A percentile compares a stretch with the other conserved stretches of the same genome.
These are phyloP conservation scores for Boeremia exigua DNA, from an alignment of 2,329 filamentous ascomycete species.

Conservation along the genomic window DNA sequence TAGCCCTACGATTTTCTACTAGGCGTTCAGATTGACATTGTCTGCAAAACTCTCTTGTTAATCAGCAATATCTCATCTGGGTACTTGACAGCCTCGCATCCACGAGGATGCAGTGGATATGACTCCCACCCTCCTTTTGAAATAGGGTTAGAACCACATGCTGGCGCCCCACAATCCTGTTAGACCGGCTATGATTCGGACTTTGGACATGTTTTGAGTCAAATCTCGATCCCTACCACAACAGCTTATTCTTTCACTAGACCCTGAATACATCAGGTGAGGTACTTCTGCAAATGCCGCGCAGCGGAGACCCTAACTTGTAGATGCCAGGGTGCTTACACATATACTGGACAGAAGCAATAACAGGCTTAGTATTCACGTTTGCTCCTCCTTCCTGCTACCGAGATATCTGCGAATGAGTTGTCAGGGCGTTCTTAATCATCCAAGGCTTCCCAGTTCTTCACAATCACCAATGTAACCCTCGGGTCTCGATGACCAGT, in stretches of 20 bases:
- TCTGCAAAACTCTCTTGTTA: background rate
- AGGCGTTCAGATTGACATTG: background rate
- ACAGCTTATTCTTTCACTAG: background rate
- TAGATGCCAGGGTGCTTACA: background rate
- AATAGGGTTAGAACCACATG: background rate
- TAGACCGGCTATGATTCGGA: background rate
- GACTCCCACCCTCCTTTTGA: background rate
- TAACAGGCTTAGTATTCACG: background rate
- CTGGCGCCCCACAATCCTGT: background rate
- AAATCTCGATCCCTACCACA: background rate
- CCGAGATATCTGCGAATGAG: no score
- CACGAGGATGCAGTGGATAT: background rate
- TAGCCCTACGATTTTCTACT: background rate
- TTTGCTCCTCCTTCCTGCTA: background rate
- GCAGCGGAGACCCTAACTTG: background rate
- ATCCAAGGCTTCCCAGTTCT: no score
- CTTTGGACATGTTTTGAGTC: background rate
- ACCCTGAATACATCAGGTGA: constrained; percentile 1
- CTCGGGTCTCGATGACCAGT: no score
- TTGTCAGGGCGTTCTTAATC: no score
- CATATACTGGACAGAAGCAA: background rate
- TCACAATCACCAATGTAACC: no score
- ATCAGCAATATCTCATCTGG: no score
- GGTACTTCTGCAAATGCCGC: background rate
- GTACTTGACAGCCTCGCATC: background rate